A percentile compares a stretch with the other conserved stretches of the same genome.
Evolutionary conservation across 1,284 basidiomycete genomes (phyloP).

Genomic region (Leccinum griseonigrum): DNA sequence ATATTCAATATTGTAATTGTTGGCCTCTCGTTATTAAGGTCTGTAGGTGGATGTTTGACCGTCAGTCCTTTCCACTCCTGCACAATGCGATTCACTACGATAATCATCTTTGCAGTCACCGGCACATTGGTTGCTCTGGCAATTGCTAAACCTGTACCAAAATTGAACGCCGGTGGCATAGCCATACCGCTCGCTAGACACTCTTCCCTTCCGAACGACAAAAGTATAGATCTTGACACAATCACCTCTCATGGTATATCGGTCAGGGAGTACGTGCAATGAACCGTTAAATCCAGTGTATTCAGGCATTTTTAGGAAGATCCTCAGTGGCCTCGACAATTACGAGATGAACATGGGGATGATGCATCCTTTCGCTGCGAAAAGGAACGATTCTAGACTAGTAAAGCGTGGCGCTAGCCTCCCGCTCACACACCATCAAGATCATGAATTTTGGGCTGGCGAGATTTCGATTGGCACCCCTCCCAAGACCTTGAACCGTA

Average conservation of each 20-base stretch:
- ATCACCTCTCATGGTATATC: neutral
- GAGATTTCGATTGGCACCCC: no score
- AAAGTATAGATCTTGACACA: neutral
- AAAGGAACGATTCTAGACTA: no score
- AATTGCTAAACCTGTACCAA: neutral
- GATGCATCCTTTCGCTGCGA: no score
- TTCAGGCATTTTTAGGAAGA: neutral
- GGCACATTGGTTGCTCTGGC: neutral
- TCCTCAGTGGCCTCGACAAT: neutral
- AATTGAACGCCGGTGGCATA: neutral
- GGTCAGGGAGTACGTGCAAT: neutral
- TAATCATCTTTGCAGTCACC: neutral
- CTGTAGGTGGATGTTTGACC: neutral
- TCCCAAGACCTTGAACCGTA: no score
- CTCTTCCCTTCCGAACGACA: neutral
- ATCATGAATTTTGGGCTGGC: no score
- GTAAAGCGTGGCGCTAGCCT: no score
- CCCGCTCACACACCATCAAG: no score
- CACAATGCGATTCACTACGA: neutral
- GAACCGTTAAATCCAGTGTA: neutral
- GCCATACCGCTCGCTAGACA: neutral
- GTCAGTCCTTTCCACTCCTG: neutral
- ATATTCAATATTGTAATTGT: neutral
- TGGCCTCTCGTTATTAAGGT: neutral
- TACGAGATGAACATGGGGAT: neutral